Percentiles rank a stretch among this genome's conserved stretches.
phyloP scores from a whole-genome alignment of 305 asterid species.

The Euphrasia arctica region DNA sequence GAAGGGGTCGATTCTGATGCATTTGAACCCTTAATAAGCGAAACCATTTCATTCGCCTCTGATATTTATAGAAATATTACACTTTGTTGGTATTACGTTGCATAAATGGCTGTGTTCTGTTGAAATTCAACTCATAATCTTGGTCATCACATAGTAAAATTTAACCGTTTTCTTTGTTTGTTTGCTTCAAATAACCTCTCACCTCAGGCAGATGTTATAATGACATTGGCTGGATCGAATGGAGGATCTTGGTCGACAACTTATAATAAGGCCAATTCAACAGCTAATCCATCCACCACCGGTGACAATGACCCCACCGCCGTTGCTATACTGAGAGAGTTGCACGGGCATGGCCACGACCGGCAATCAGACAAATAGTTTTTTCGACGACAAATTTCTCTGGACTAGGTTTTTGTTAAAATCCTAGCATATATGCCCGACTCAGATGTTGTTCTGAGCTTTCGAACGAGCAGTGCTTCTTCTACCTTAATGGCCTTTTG shows the following conservation, averaged over 20 bases:
- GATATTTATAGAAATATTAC: background rate
- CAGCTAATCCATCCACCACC: constrained; percentile 32
- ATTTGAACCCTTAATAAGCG: background rate
- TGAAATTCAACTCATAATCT: background rate
- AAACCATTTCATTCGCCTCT: background rate
- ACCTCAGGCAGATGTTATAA: constrained; percentile 85
- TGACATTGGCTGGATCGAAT: constrained; percentile 83
- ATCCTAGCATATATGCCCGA: background rate
- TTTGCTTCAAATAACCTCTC: constrained; percentile 13
- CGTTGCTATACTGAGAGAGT: constrained; percentile 41
- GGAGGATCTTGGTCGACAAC: constrained; percentile 97
- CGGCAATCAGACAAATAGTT: constrained; percentile 37
- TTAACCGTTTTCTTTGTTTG: background rate
- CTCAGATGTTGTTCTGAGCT: too few relatives aligned
- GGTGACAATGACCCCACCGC: constrained; percentile 39
- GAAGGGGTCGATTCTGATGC: background rate
- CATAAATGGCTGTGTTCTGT: background rate
- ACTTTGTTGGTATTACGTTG: background rate
- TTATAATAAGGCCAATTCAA: constrained; percentile 39
- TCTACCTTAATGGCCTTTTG: too few relatives aligned
- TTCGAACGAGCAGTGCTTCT: too few relatives aligned
- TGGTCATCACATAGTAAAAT: background rate
- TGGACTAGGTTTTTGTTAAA: background rate
- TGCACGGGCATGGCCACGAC: constrained; percentile 32
- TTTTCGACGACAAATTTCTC: background rate